Base-by-base conservation (phyloP, 2,329 filamentous ascomycete genomes). In the Fusarium continuum region DNA sequence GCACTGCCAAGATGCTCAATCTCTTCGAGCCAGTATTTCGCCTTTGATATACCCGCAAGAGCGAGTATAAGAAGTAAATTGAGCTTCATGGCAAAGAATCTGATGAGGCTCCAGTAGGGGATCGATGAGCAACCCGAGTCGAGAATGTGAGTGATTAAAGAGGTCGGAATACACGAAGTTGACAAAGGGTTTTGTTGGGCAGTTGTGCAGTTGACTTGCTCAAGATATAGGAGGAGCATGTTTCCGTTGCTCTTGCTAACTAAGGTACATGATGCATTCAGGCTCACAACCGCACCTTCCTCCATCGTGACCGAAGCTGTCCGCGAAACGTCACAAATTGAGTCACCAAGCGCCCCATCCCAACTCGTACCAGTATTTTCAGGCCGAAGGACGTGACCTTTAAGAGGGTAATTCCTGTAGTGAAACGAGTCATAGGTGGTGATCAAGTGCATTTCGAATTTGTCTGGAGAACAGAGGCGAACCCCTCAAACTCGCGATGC, bases 1-100 rank as follows among this genome's bases (percentile, higher is more conserved):
- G 72, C 69, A 31, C 57, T 53, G 1, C 72, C 72, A 23, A 57
- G 64, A 26, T 73, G 72, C 8, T 55, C 49, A 13, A 74, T 72
- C 5, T 68, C 70, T 46, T 73, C 72, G 14, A 74, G 65, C 72
- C 72, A 74, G 29, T 65, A 72, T 44, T 46, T 68, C 10, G 61
- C 58, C 16, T 52, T 23, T 9, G 34, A 39, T 2, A 29, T 23
- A 13, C 60, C 57, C 32, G 36, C 52, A 17, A 70, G 39, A 32
- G 55, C 23, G 17, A 70, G 34, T 4, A 54, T 8, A 13, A 69
- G n/a, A n/a, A 55, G 4, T 10, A 13, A 26, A 10, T 36, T 53
- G 36, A 69, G 28, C 55, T 54, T 69, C 69, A 71, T 71, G 11
- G 8, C 23, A 31, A 39, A 31, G 29, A 25, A 10, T 16, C 8